Evolutionary conservation across 176 grass and related monocot species (phyloP).

Genomic region (Carex pumila): DNA sequence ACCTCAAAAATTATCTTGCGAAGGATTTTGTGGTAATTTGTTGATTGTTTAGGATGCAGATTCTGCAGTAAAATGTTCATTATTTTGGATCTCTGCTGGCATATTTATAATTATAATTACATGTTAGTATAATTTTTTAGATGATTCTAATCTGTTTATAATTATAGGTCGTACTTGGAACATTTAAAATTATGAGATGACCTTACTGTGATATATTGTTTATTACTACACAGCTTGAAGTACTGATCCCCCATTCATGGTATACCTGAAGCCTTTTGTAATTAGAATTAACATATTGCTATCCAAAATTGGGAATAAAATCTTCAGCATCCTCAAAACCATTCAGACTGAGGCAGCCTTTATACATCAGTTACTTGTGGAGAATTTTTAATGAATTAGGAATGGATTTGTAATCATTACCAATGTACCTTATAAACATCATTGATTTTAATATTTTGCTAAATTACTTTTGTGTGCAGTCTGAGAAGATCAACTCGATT

Average conservation of each 20-base stretch:
- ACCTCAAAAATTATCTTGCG: neutral
- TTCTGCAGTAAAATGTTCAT: neutral
- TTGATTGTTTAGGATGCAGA: neutral
- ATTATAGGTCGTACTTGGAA: neutral
- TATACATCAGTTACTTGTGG: neutral
- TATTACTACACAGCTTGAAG: neutral
- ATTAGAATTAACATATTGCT: neutral
- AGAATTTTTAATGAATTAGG: neutral
- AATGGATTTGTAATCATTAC: neutral
- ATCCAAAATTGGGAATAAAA: too few relatives aligned
- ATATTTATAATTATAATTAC: neutral
- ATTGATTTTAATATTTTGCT: neutral
- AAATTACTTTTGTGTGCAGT: conserved; percentile 10
- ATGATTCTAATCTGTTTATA: neutral
- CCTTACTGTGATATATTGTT: neutral
- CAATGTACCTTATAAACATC: neutral
- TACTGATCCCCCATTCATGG: neutral
- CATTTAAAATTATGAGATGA: neutral
- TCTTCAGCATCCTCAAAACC: neutral
- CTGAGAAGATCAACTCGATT: conserved; percentile 59
- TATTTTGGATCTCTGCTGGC: neutral
- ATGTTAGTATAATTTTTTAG: neutral
- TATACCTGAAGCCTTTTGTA: neutral
- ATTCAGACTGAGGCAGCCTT: neutral
- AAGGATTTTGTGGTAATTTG: neutral